Evolutionary conservation across 2,329 filamentous ascomycete genomes (phyloP).

Genomic region (Talaromyces sp.): DNA sequence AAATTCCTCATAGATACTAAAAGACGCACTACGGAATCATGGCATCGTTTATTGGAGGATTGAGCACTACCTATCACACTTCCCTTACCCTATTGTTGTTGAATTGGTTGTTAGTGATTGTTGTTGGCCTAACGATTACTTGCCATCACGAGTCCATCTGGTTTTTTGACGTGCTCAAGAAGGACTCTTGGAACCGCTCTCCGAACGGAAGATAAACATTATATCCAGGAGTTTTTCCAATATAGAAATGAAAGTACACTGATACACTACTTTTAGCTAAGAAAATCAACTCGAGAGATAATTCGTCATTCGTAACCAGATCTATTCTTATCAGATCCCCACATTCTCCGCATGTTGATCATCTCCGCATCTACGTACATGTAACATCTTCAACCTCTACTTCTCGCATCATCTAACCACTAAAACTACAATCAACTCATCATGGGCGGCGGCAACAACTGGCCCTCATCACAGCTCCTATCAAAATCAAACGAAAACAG

Average conservation of each 20-base stretch:
- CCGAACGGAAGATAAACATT: neutral
- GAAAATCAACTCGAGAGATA: neutral
- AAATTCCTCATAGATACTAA: too few species aligned
- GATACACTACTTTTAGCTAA: neutral
- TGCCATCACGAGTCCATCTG: neutral
- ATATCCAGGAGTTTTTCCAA: neutral
- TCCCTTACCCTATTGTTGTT: too few species aligned
- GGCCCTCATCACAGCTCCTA: neutral
- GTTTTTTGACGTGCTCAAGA: neutral
- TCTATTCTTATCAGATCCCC: slow-evolving; percentile 10
- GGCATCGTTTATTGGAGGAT: too few species aligned
- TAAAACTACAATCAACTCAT: neutral
- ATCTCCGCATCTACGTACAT: neutral
- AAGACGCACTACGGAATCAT: too few species aligned
- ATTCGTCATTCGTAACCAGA: neutral
- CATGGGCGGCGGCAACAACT: slow-evolving; percentile 8
- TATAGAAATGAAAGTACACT: neutral
- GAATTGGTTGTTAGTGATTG: too few species aligned
- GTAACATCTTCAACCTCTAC: neutral
- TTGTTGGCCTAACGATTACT: neutral
- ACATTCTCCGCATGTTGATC: slow-evolving; percentile 15
- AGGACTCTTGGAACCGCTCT: neutral
- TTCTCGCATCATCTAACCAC: neutral
- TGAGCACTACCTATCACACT: too few species aligned
- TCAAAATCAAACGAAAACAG: neutral